Evolutionary conservation across 1,284 basidiomycete species (phyloP), one percentile per base, ranked within the genome.

Genomic region (Macrocybe sp.): DNA sequence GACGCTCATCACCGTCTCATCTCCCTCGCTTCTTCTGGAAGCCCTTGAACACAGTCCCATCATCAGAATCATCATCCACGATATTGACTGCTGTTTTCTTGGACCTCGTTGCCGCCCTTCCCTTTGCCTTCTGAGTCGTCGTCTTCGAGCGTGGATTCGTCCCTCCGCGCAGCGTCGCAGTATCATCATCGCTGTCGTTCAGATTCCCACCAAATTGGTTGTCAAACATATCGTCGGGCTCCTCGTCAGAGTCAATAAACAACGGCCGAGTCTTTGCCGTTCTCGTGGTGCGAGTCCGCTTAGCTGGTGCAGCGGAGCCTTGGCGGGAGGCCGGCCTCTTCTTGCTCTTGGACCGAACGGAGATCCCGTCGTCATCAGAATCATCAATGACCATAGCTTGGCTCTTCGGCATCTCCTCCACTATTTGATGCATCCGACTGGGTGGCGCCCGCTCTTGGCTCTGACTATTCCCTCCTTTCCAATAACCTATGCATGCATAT

Each of bases 31-130:
- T 73, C 54, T 67, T 68, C 37, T 67, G 65, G 55, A 85, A 85
- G 4, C 84, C 83, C 54, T 76, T 79, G 66, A 87, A 88, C 12
- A 78, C 75, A 14, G 72, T 75, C 7, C 73, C 83, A 51, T 87
- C 81, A 55, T 87, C 85, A 10, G 82, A 85, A 60, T 85, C 84
- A 56, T 85, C 83, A 45, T 83, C 79, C 5, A 72, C 65, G 37
- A 81, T 61, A 5, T 72, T 60, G 14, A 70, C 64, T 1, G 66
- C 61, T 51, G 64, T 64, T 52, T 65, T 73, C 53, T 59, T 65
- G 39, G 57, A 52, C 28, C 56, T 57, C 5, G 59, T 49, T n/a
- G 52, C 50, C 42, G 55, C 50, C 47, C 47, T 56, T 22, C 50
- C 38, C 9, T 49, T 51, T 37, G 56, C 46, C 46, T 12, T 50